These are phyloP conservation scores for Colletotrichum karsti DNA, from an alignment of 2,329 filamentous ascomycete species.

Conservation along the genomic window DNA sequence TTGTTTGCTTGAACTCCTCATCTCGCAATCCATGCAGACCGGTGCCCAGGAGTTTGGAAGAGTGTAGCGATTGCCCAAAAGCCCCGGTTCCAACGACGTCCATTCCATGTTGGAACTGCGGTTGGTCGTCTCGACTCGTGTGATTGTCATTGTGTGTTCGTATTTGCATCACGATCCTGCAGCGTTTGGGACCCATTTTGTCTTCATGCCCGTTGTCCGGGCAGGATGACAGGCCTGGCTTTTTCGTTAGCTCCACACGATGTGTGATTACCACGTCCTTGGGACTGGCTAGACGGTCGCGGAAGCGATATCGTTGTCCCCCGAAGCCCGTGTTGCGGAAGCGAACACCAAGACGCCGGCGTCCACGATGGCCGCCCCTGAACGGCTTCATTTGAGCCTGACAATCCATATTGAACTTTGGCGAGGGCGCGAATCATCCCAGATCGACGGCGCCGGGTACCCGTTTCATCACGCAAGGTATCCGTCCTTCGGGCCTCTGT, in stretches of 20 bases:
- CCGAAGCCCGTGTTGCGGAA: constrained; percentile 4
- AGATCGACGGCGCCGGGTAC: neutral
- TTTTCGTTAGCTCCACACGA: constrained; percentile 5
- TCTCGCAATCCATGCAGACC: constrained; percentile 19
- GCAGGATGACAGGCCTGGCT: neutral
- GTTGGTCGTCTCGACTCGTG: neutral
- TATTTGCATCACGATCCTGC: neutral
- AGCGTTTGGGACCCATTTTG: neutral
- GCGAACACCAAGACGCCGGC: constrained; percentile 4
- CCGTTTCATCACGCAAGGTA: neutral
- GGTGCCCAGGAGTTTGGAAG: constrained; percentile 15
- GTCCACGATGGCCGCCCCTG: neutral
- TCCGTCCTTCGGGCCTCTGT: neutral
- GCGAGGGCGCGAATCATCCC: neutral
- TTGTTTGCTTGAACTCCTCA: neutral
- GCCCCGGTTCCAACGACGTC: neutral
- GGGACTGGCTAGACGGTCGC: constrained; percentile 4
- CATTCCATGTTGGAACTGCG: neutral
- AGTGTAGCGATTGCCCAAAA: neutral
- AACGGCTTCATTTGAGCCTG: neutral
- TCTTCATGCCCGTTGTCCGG: neutral
- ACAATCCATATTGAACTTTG: neutral
- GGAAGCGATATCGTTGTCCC: constrained; percentile 20
- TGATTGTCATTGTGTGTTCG: neutral
- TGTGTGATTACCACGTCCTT: constrained; percentile 18